These are phyloP conservation scores for Hypoxylon sp. DNA, from an alignment of 2,329 filamentous ascomycete species.

Conservation along the genomic window DNA sequence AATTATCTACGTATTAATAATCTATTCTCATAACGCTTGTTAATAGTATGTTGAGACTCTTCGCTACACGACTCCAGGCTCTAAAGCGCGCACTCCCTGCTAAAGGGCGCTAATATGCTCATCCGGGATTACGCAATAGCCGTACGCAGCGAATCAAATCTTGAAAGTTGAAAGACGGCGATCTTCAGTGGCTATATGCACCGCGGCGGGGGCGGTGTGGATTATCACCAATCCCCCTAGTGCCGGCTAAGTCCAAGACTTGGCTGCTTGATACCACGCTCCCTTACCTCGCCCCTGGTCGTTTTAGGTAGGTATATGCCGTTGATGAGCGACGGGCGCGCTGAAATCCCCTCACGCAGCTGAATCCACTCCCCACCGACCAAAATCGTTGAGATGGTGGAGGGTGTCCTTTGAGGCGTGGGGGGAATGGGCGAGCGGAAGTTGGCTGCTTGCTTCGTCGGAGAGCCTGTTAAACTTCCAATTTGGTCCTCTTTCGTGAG, in stretches of 20 bases:
- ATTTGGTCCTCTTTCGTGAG: slow-evolving; percentile 24
- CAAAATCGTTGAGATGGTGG: slow-evolving; percentile 24
- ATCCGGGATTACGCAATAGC: slow-evolving; percentile 21
- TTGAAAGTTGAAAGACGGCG: slow-evolving; percentile 18
- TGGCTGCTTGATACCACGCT: slow-evolving; percentile 22
- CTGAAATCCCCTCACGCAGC: slow-evolving; percentile 14
- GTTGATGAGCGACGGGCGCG: slow-evolving; percentile 13
- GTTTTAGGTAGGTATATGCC: slow-evolving; percentile 39
- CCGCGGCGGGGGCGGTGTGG: slow-evolving; percentile 23
- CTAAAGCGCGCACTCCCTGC: neutral
- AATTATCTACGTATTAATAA: neutral
- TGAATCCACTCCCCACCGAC: slow-evolving; percentile 30
- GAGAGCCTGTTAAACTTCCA: slow-evolving; percentile 24
- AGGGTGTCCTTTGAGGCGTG: slow-evolving; percentile 28
- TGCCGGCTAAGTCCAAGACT: slow-evolving; percentile 33
- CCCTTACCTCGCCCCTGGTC: slow-evolving; percentile 10
- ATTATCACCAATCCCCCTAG: slow-evolving; percentile 35
- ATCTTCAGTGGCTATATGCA: slow-evolving; percentile 35
- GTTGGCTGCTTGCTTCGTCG: slow-evolving; percentile 24
- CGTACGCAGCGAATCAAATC: slow-evolving; percentile 27
- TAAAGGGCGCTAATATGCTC: slow-evolving; percentile 9
- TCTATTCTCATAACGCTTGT: neutral
- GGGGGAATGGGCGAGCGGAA: slow-evolving; percentile 9
- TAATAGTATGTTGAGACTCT: neutral
- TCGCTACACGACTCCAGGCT: neutral